Percentiles rank a stretch among this genome's conserved stretches.
Evolutionary conservation across 2,329 filamentous ascomycete genomes (phyloP).

Genomic region (Trichoderma pleuroti): DNA sequence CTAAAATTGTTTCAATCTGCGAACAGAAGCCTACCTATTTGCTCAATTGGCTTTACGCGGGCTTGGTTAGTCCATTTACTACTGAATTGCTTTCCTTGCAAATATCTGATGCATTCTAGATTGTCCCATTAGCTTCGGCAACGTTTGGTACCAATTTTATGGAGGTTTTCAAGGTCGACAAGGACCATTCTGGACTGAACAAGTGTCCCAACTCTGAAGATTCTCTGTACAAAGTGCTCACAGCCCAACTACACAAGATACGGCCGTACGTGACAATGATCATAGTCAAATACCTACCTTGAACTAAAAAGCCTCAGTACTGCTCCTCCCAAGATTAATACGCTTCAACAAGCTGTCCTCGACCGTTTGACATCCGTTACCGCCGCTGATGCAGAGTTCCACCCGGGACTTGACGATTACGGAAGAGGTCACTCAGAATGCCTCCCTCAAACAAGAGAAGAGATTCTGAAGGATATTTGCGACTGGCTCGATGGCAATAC

Average conservation of each 20-base stretch:
- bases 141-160: not conserved
- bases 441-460: not conserved
- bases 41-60: conserved; percentile 17
- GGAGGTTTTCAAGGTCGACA: conserved; percentile 4
- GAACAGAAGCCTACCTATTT: conserved; percentile 23
- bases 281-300: accelerated
- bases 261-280: not conserved
- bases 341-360: not conserved
- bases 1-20: conserved; percentile 20
- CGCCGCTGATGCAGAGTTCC: not conserved
- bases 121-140: not conserved
- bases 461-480: conserved; percentile 1
- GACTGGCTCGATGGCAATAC: not conserved
- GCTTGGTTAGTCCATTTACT: conserved; percentile 18
- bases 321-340: not conserved
- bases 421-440: not conserved
- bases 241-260: not conserved
- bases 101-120: not conserved
- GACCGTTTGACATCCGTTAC: not conserved
- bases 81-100: no score
- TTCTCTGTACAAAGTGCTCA: conserved; percentile 9
- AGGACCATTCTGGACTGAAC: conserved; percentile 24
- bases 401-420: not conserved
- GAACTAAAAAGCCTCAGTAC: not conserved
- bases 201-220: conserved; percentile 18